A percentile compares a stretch with the other conserved stretches of the same genome.
phyloP scores from a whole-genome alignment of 2,329 filamentous ascomycete genomes.

The Dactylellina sp. region DNA sequence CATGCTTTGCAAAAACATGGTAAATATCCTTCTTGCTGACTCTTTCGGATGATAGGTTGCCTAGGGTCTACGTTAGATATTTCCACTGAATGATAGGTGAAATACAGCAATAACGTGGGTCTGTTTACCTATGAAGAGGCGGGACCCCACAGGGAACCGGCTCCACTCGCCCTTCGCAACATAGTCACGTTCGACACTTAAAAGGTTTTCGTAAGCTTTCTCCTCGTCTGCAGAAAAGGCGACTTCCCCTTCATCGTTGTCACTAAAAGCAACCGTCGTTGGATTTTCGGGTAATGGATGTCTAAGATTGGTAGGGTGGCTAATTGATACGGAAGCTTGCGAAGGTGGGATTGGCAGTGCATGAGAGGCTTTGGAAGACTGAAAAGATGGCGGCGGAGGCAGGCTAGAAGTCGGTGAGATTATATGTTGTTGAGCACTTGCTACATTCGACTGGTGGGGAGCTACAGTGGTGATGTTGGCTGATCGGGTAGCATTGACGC shows the following conservation, averaged over 20 bases:
- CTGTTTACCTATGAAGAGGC: conserved; percentile 79
- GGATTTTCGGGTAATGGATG: conserved; percentile 57
- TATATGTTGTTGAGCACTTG: conserved; percentile 13
- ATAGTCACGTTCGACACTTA: conserved; percentile 78
- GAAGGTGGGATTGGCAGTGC: conserved; percentile 61
- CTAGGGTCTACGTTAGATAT: conserved; percentile 65
- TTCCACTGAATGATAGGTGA: background rate
- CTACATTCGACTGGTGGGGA: conserved; percentile 24
- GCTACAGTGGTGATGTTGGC: conserved; percentile 20
- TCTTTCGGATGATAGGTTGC: conserved; percentile 91
- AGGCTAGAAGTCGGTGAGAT: conserved; percentile 30
- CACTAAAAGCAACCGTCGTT: conserved; percentile 59
- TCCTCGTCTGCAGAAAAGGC: conserved; percentile 72
- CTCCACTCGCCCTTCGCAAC: conserved; percentile 85
- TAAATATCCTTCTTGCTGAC: conserved; percentile 95
- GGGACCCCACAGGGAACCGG: conserved; percentile 79
- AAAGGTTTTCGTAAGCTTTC: conserved; percentile 77
- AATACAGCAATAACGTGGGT: conserved; percentile 50
- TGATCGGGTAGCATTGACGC: conserved; percentile 8
- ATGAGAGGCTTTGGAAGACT: conserved; percentile 26
- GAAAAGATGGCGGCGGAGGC: conserved; percentile 14
- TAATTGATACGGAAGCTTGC: conserved; percentile 59
- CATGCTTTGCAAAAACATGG: conserved; percentile 86
- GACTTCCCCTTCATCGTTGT: conserved; percentile 65
- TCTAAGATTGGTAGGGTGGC: conserved; percentile 58